Base-by-base conservation (phyloP, 257 asterid genomes). In the Henckelia pumila region DNA sequence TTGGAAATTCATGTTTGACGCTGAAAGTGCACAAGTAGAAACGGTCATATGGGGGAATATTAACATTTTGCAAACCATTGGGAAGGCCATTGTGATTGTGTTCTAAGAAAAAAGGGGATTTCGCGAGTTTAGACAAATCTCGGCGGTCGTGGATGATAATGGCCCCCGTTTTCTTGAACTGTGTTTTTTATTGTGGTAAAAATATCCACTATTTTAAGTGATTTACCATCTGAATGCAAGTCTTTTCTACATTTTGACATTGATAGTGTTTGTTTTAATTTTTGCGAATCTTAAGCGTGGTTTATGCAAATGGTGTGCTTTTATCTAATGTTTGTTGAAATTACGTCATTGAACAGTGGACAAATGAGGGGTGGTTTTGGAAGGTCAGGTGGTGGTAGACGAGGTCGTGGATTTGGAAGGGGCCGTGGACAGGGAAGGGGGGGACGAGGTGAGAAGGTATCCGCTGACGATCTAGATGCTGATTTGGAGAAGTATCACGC, bases 381-480 rank as follows among this genome's bases (percentile, higher is more conserved):
- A 68, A 81, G 80, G 63, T 29, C 81, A 21, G 80, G 84, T 49
- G 83, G 83, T 25, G 77, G 85, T 70, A 86, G 85, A 64, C 77
- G 89, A 69, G 89, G 86, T 5, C 78, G 83, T 49, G 84, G 84
- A 72, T 61, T 25, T 59, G 75, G 67, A 21, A 68, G 74, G 59
- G 86, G 84, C 14, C 73, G 75, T 65, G 79, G 80, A 44, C 77
- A 70, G 47, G 79, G 83, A 65, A 80, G 82, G 56, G 77, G 81
- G 52, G 77, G 75, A 61, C 77, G 66, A 68, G 83, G 77, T 65
- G 84, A 74, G 83, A 81, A 81, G 75, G 73, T 85, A 66, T 85
- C 96, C 16, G 87, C 88, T 25, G 91, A 86, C 25, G 92, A 83
- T 67, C 91, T 89, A 3, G 96, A 89, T 76, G 95, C 91, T 52